A percentile compares a stretch with the other conserved stretches of the same genome.
Evolutionary conservation across 352 stramenopile genomes (phyloP).

Genomic region (Phytophthora hybrid): DNA sequence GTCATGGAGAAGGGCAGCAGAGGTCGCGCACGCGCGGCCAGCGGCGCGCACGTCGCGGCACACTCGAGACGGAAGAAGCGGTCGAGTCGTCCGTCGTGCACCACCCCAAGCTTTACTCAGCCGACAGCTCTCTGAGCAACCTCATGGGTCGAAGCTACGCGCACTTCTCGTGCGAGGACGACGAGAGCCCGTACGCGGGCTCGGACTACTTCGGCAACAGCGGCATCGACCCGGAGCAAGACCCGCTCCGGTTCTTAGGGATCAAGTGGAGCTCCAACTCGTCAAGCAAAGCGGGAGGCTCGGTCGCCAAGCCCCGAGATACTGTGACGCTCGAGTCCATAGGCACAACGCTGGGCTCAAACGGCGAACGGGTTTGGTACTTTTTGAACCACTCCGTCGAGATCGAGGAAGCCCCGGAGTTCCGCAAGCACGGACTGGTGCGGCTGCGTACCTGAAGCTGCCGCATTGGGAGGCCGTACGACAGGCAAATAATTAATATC

Average conservation of each 20-base stretch:
- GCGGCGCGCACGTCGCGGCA: conserved; percentile 14
- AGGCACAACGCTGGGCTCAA: conserved; percentile 50
- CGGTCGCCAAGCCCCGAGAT: conserved; percentile 32
- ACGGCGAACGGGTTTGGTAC: conserved; percentile 45
- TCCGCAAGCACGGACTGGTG: conserved; percentile 40
- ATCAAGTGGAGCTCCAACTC: conserved; percentile 34
- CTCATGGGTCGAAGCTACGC: conserved; percentile 32
- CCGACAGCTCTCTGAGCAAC: conserved; percentile 37
- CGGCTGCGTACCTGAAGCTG: conserved; percentile 52
- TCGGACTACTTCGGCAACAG: conserved; percentile 31
- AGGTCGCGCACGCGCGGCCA: conserved; percentile 18
- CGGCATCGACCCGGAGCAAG: conserved; percentile 30
- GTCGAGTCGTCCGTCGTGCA: conserved; percentile 37
- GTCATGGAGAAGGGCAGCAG: conserved; percentile 37
- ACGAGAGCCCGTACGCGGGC: conserved; percentile 15
- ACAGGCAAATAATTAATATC: conserved; percentile 1
- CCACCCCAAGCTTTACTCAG: conserved; percentile 41
- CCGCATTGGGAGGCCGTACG: conserved; percentile 48
- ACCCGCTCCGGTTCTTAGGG: conserved; percentile 40
- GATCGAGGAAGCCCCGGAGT: conserved; percentile 51
- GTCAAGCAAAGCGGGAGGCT: not conserved
- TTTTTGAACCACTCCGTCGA: conserved; percentile 51
- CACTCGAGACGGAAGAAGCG: conserved; percentile 33
- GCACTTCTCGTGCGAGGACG: conserved; percentile 33
- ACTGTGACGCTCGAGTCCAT: conserved; percentile 41